phyloP scores from a whole-genome alignment of 2,329 filamentous ascomycete genomes.

The Fusarium equiseti region DNA sequence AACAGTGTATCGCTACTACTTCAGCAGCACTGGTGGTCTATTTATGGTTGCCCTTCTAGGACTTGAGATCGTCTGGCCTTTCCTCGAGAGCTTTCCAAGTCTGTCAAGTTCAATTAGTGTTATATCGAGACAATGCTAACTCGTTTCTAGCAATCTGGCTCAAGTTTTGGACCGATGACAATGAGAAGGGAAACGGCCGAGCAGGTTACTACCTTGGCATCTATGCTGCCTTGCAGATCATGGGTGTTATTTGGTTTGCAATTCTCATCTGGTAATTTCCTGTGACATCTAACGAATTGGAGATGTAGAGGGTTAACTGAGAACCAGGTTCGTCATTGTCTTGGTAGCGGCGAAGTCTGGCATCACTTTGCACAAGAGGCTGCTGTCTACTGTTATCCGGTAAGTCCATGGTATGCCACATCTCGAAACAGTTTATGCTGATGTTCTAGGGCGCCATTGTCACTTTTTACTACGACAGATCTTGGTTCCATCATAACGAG shows the following conservation, averaged over 20 bases:
- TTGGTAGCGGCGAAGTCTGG: constrained; percentile 47
- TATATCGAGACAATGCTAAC: not conserved
- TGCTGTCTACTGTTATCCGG: constrained; percentile 44
- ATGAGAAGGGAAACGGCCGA: constrained; percentile 3
- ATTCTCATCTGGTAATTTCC: constrained; percentile 37
- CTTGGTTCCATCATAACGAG: constrained; percentile 57
- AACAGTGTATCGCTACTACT: constrained; percentile 49
- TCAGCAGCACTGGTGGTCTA: constrained; percentile 44
- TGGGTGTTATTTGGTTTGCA: constrained; percentile 40
- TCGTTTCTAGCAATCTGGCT: constrained; percentile 48
- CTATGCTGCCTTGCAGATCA: constrained; percentile 43
- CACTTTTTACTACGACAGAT: constrained; percentile 56
- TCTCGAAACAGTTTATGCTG: constrained; percentile 9
- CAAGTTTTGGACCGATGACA: constrained; percentile 48
- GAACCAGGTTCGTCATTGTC: constrained; percentile 48
- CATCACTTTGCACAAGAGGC: constrained; percentile 41
- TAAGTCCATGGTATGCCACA: not conserved
- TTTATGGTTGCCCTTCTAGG: constrained; percentile 42
- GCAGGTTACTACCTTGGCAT: constrained; percentile 45
- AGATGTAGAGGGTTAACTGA: not conserved
- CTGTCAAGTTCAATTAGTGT: not conserved
- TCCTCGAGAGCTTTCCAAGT: constrained; percentile 50
- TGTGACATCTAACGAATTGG: not conserved
- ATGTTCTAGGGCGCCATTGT: constrained; percentile 53
- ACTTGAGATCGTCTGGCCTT: constrained; percentile 45